Evolutionary conservation across 768 basidiomycete species (phyloP).

Genomic region (Lactifluus hygrophoroides): DNA sequence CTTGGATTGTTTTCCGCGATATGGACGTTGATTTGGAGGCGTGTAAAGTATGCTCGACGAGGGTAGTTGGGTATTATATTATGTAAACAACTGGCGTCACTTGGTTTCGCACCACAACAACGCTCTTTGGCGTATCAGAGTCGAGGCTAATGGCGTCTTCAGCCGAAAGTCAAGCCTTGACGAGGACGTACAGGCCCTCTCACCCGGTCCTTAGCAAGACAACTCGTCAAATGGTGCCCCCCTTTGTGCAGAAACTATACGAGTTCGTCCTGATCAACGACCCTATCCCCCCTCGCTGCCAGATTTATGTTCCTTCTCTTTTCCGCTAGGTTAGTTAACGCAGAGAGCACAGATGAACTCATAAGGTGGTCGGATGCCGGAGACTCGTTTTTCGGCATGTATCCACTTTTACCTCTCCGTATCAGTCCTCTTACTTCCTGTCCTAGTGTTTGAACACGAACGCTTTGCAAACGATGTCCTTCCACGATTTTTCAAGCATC

Average conservation of each 20-base stretch:
- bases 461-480: slow-evolving; percentile 84
- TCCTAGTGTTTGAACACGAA: slow-evolving; percentile 81
- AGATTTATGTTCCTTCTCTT: slow-evolving; percentile 1
- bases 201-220: slow-evolving; percentile 37
- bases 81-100: too few species aligned
- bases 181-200: slow-evolving; percentile 35
- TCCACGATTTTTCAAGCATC: slow-evolving; percentile 95
- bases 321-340: slow-evolving; percentile 92
- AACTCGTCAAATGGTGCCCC: slow-evolving; percentile 54
- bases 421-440: not conserved
- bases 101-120: too few species aligned
- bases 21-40: slow-evolving; percentile 33
- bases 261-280: slow-evolving; percentile 45
- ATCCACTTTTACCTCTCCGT: not conserved
- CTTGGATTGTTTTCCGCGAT: slow-evolving; percentile 39
- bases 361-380: slow-evolving; percentile 90
- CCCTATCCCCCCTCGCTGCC: slow-evolving; percentile 14
- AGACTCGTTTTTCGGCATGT: slow-evolving; percentile 83
- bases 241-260: slow-evolving; percentile 89
- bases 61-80: not conserved
- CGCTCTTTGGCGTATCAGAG: too few species aligned
- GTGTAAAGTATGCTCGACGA: slow-evolving; percentile 20
- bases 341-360: slow-evolving; percentile 69
- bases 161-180: slow-evolving; percentile 49
- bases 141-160: not conserved